Base-by-base conservation (phyloP, 2,329 filamentous ascomycete genomes). In the Alternaria alternata region DNA sequence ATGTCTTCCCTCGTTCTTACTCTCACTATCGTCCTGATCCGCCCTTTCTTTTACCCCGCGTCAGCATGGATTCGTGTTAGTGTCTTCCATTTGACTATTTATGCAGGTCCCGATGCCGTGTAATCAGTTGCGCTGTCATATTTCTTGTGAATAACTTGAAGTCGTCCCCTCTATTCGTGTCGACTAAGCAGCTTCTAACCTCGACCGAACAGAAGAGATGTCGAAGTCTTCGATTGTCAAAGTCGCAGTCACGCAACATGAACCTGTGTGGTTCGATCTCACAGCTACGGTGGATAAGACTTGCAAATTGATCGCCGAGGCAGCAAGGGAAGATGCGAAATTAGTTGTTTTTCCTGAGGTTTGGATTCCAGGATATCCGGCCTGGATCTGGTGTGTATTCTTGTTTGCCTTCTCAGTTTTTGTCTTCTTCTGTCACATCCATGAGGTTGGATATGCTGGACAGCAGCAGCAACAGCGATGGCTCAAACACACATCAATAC, bases 211-310 rank as follows among this genome's bases (percentile, higher is more conserved):
- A 36, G 32, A 16, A 36, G 7, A 36, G 32, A 36, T 36, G 32
- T 36, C 14, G 32, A 36, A 36, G 12, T 36, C 32, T 14, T 36
- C 32, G 32, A 20, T 39, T 20, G 14, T 48, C 14, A n/a, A n/a
- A n/a, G 81, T 86, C 5, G 84, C 82, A 28, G 84, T 84, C 12
- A 82, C 85, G 0, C 87, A 89, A 68, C 82, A 84, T 6, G 87
- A 89, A 72, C 86, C 87, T 0, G 81, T 79, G 1, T 89, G 87
- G 86, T 79, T 89, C 7, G 84, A 90, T 66, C 81, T 89, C 2
- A 76, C 82, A 7, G 83, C 73, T 0, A 80, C 82, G 2, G 83
- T 89, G 1, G 71, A 80, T 2, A 89, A 89, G 71, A 88, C 87
- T 7, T 84, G 85, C 65, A 69, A 75, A 0, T 79, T 89, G 51